Evolutionary conservation across 148 eudicot species (phyloP).

Genomic region (Tetragonia tetragonoides): DNA sequence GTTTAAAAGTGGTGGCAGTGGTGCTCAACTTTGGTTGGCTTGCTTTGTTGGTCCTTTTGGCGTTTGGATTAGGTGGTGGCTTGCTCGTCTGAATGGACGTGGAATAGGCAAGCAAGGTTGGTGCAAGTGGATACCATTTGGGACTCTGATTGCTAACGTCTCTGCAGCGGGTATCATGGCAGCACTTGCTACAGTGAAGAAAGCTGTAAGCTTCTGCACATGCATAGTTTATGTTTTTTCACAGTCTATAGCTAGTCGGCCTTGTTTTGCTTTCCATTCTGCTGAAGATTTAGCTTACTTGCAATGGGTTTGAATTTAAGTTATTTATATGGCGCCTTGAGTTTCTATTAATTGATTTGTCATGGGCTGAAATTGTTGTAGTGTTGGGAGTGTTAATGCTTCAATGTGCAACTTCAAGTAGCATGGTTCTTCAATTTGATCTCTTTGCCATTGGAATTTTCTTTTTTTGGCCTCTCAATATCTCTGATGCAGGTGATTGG

Average conservation of each 20-base stretch:
- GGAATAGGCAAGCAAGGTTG: constrained; percentile 56
- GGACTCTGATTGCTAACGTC: constrained; percentile 82
- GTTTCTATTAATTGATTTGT: not conserved
- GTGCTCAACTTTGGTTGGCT: constrained; percentile 72
- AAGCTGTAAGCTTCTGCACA: constrained; percentile 43
- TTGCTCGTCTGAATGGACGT: constrained; percentile 76
- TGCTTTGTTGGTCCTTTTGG: constrained; percentile 81
- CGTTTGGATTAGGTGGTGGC: constrained; percentile 90
- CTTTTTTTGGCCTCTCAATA: no score
- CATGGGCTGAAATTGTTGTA: not conserved
- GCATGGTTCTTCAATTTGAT: not conserved
- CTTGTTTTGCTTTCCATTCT: not conserved
- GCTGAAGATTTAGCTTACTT: no score
- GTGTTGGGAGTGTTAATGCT: not conserved
- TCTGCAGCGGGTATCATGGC: constrained; percentile 88
- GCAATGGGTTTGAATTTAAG: not conserved
- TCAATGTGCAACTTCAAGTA: not conserved
- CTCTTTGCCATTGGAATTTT: not conserved
- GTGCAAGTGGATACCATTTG: constrained; percentile 82
- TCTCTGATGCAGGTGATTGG: not conserved
- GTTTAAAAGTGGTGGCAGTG: constrained; percentile 49
- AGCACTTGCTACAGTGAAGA: constrained; percentile 65
- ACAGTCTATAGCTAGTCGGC: not conserved
- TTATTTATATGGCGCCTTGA: not conserved
- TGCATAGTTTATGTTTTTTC: not conserved